Evolutionary conservation across 768 basidiomycete species (phyloP), one percentile per base, ranked within the genome.

Genomic region (Neoboletus magnificus): DNA sequence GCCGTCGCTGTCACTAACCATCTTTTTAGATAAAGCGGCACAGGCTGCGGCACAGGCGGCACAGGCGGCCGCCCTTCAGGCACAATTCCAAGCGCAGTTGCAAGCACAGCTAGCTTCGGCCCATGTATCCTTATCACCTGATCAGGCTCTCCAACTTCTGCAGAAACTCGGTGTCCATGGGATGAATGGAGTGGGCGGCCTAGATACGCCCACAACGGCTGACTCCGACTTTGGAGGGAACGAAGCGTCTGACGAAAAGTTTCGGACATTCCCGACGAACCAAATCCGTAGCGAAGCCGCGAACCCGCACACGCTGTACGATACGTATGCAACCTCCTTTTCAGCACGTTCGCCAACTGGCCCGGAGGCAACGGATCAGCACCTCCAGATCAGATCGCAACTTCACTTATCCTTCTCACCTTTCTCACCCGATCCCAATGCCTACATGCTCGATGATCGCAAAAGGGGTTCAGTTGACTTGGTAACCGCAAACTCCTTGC

Each of bases 1-100:
- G 33, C 10, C 16, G 36, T 43, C 23, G 25, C 51, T 30, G 18
- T 40, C 42, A 58, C 51, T 62, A 13, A 60, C 48, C 45, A 13
- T 37, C 45, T 40, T 41, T 50, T 29, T 57, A 92, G 91, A 93
- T 70, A 93, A 93, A 77, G 91, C 91, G 18, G 91, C 91, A 5
- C 91, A 93, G 68, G 91, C 91, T 4, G 91, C 91, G 18, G 91
- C 90, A 9, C 90, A 91, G 63, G 85, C 84, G 15, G 85, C 88
- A 9, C 89, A 91, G 67, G 82, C 86, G 15, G 86, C 87, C 25
- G 84, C 89, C 37, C 71, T 88, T 46, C 85, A 88, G 51, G 66
- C 73, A 25, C 76, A 75, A 51, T 58, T 72, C 16, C 76, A 77
- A 55, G 62, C 71, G 0, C 76, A 74, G 45, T 59, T 71, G 23